Base-by-base conservation (phyloP, 495 filamentous ascomycete genomes). In the Cenococcum geophilum region DNA sequence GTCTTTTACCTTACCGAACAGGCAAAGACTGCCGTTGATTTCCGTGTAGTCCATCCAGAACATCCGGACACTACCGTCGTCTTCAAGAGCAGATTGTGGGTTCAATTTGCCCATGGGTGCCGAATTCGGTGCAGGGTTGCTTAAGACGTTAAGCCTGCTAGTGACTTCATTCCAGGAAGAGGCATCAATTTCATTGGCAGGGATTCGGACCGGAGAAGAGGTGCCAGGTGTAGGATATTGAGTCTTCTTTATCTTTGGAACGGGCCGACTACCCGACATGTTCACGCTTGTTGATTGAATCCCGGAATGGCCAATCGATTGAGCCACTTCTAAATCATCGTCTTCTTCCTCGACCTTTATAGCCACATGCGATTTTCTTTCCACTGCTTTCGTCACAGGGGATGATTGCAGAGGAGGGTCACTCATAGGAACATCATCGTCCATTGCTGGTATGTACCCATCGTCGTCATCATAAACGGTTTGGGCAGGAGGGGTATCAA, bases 41-140 rank as follows among this genome's bases (percentile, higher is more conserved):
- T 98, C 93, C 0, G 89, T 91, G 66, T 95, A 97, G 70, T 98
- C 93, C 12, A 91, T 84, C 93, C 93, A 98, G 75, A 96, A 98
- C 78, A 98, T 87, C 65, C 86, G 87, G 18, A 98, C 77, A 67
- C 87, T 92, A 22, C 95, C 93, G 70, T 98, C 91, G 64, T 87
- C 83, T 70, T 97, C 93, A 34, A 93, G 80, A 18, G 88, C 90
- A 70, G 93, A 86, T 62, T 86, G 81, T 20, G 89, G 79, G 48
- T 84, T 82, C 20, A 96, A 74, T 72, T 97, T 98, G 9, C 91
- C 92, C 70, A 89, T 80, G 10, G 71, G 77, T 23, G 74, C 75
- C 42, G 79, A 76, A 59, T 90, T 87, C n/a, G 60, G 37, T 16
- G 81, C 64, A n/a, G 86, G 83, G 72, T 83, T 87, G 68, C 79